A percentile compares a stretch with the other conserved stretches of the same genome.
Evolutionary conservation across 768 basidiomycete species (phyloP).

Genomic region (Amanita molliuscula): DNA sequence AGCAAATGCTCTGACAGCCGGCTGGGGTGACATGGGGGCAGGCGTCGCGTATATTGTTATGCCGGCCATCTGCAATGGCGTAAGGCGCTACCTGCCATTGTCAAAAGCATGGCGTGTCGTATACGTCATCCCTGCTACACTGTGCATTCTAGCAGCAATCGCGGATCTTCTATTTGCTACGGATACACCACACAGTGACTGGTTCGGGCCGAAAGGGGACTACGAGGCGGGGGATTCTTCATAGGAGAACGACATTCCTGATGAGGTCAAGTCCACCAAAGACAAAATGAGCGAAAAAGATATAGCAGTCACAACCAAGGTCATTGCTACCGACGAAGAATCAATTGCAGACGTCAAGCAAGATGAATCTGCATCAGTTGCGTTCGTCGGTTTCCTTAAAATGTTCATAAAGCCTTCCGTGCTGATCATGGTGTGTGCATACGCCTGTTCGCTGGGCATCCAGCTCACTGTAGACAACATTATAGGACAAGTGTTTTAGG

Average conservation of each 20-base stretch:
- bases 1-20: conserved; percentile 45
- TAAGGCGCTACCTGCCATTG: not conserved
- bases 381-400: conserved; percentile 18
- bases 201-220: not conserved
- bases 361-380: conserved; percentile 9
- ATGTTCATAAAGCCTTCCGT: conserved; percentile 35
- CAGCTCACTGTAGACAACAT: conserved; percentile 48
- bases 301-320: not conserved
- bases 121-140: not conserved
- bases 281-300: not conserved
- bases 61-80: not conserved
- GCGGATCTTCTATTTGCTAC: not conserved
- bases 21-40: conserved; percentile 34
- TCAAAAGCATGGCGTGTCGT: conserved; percentile 22
- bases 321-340: not conserved
- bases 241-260: not conserved
- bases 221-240: not conserved
- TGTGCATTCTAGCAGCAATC: not conserved
- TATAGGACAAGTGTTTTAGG: conserved; percentile 32
- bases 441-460: conserved; percentile 45
- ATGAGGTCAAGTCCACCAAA: not conserved
- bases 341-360: conserved; percentile 1
- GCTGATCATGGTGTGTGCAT: conserved; percentile 45
- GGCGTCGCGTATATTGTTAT: conserved; percentile 8
- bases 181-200: conserved; percentile 1